Base-by-base conservation (phyloP, 495 filamentous ascomycete species). In the Paragyromitra xinjiangensis region DNA sequence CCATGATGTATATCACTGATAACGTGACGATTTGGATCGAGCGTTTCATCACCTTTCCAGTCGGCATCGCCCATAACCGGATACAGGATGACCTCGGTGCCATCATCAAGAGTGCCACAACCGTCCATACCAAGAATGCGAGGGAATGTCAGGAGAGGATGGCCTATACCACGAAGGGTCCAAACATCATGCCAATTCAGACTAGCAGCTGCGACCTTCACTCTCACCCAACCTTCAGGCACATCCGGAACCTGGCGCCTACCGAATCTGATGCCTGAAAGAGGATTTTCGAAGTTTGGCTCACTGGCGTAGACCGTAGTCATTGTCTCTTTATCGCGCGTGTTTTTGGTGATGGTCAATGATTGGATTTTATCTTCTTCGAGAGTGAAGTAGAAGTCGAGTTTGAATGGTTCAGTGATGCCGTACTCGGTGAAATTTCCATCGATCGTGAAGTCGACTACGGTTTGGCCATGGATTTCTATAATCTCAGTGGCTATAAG, bases 1-100 rank as follows among this genome's bases (percentile, higher is more conserved):
- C 80, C 81, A 62, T 82, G 67, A 3, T 62, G 64, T 8, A 71
- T 14, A 51, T 84, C 82, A 5, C 78, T 75, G 22, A 82, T 64
- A 37, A 84, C 77, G 44, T 83, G 71, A 9, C 82, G 76, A 42
- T 71, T 64, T 6, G 82, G 83, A 71, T 82, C 82, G 22, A 83
- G 61, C 0, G 78, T 82, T 55, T 77, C 79, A 29, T 83, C 82
- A 48, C 78, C 82, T 34, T 74, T 77, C 53, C 61, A 81, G 24
- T 79, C 40, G 7, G 56, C 40, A 71, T 78, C 70, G 14, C 82
- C 80, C 75, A 82, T 81, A 16, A 78, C 72, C 14, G 80, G 81
- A 64, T 68, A 68, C 34, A 68, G 8, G 34, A 68, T 55, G 34
- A 68, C 64, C 34, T 37, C 48, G 6, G 64, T 80, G n/a, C 78